Evolutionary conservation across 768 basidiomycete species (phyloP), one percentile per base, ranked within the genome.

Genomic region (Auriscalpium orientale): DNA sequence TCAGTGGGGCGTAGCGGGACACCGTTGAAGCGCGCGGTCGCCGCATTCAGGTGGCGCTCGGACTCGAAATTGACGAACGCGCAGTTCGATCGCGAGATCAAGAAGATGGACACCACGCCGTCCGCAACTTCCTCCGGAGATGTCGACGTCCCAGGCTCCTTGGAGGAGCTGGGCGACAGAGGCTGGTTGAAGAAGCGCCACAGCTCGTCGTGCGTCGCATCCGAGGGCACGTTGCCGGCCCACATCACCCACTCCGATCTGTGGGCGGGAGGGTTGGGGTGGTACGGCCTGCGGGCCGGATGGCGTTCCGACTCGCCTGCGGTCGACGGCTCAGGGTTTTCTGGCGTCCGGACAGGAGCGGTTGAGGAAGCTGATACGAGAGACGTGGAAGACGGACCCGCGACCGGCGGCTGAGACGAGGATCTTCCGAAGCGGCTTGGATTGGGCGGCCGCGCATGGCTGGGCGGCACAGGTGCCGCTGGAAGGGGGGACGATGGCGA

Each of bases 211-310:
- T 91, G 81, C 3, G 82, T 83, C 15, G 91, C 84, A 64, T 94
- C 90, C 6, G 79, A 77, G 2, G 91, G 90, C 3, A 97, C 87
- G 65, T 98, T 98, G 10, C 95, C 95, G 12, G 84, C 85, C 95
- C 95, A 97, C 90, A 94, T 91, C 1, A 93, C 93, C 90, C 89
- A 95, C 56, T 91, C 90, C 8, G 90, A 91, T 13, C 91, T 81
- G 53, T 88, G 77, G 11, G 82, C 72, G 12, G 87, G 86, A 1
- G 84, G 80, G 55, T 82, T 85, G 2, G 87, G 87, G 59, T 89
- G 87, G 62, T 84, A 87, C 20, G 77, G 64, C 9, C 79, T 77
- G 44, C 85, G 82, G 22, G 72, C 65, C 4, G 6, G 49, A 34
- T 38, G 47, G 13, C 22, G 40, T 7, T 46, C 18, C n/a, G 5